Evolutionary conservation across 345 rosid species (phyloP), one percentile per base, ranked within the genome.

Genomic region (Populus alba): DNA sequence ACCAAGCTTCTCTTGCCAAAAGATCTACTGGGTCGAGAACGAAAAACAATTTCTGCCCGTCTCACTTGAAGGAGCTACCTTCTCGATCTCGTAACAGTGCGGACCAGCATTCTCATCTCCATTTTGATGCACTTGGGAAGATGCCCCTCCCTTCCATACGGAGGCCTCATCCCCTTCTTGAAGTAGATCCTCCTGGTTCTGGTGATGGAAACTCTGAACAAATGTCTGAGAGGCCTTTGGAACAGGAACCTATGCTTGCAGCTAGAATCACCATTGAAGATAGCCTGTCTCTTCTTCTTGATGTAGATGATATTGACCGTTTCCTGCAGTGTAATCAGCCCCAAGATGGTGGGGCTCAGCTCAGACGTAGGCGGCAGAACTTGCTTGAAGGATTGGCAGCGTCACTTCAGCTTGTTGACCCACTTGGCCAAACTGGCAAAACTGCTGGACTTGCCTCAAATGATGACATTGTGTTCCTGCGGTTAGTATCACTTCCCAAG

Each of bases 251-350:
- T 45, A 87, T 96, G 88, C 93, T 96, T 83, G 99, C 99, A 23
- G 99, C 99, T 75, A 91, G 99, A 49, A 87, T 96, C 75, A 89
- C 97, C 33, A 84, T 94, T 53, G 99, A 96, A 87, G 99, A 96
- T 85, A 84, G 89, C 66, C 80, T 92, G 10, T 81, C 84, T 45
- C 84, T 92, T 81, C 95, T 96, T 70, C 89, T 92, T 31, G 98
- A 96, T 69, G 88, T 96, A 20, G 97, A 94, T 72, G 99, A 96
- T 85, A 87, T 94, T 66, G 97, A 96, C 59, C 86, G 98, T 77
- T 88, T 87, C 76, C 84, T 96, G 41, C 94, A 86, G 68, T 87
- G 76, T 49, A 87, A 90, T 85, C 88, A 90, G 75, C 89, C 91
- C 38, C 98, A 94, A 77, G 99, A 96, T 70, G 94, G 95, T 55